Evolutionary conservation across 768 basidiomycete species (phyloP).

Genomic region (Kwoniella botswanensis): DNA sequence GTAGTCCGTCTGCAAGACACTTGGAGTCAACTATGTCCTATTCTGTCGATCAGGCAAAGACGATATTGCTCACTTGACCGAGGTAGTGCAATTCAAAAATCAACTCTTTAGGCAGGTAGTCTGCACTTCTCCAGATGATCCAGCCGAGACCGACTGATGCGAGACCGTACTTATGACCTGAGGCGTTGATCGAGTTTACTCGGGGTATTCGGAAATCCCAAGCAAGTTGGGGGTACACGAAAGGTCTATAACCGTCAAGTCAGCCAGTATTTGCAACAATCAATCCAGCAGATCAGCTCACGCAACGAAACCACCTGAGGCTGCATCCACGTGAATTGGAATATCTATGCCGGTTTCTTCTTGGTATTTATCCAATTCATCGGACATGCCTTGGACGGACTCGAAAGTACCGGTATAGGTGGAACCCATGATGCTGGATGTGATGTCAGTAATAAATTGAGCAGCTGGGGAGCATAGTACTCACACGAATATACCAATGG

Average conservation of each 20-base stretch:
- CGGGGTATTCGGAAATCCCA: constrained; percentile 70
- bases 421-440: constrained; percentile 49
- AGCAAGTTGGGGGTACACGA: constrained; percentile 63
- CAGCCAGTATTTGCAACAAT: not conserved
- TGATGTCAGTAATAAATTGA: constrained; percentile 56
- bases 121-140: constrained; percentile 68
- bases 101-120: constrained; percentile 70
- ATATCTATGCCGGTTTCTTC: constrained; percentile 61
- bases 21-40: not conserved
- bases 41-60: not conserved
- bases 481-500: constrained; percentile 67
- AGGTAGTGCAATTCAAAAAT: constrained; percentile 68
- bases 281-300: constrained; percentile 59
- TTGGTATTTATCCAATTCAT: constrained; percentile 65
- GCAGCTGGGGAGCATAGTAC: constrained; percentile 60
- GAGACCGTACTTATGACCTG: constrained; percentile 68
- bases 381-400: constrained; percentile 82
- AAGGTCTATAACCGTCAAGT: constrained; percentile 26
- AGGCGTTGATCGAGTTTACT: constrained; percentile 61
- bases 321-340: constrained; percentile 69
- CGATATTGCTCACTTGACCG: constrained; percentile 32
- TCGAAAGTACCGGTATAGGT: constrained; percentile 71
- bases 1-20: constrained; percentile 66
- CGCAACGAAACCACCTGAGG: constrained; percentile 68
- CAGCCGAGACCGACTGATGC: constrained; percentile 63